Conservation (phyloP, 805 yeast species). For the Metschnikowia sp. region DNA sequence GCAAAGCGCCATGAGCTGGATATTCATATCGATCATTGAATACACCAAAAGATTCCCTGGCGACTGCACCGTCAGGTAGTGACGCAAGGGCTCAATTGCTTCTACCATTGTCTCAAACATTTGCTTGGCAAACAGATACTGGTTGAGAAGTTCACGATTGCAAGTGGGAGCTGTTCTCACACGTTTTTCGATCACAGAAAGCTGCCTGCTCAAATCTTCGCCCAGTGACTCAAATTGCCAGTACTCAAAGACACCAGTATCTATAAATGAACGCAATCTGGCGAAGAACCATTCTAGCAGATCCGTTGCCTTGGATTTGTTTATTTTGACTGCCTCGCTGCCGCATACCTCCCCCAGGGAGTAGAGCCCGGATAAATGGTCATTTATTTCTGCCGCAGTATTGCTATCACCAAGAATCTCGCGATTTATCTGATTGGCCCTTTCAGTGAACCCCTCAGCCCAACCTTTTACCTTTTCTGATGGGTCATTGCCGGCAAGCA, state of each 20-base stretch:
- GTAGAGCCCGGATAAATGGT: too few species aligned
- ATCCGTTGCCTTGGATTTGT: background rate
- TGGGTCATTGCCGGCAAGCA: too few species aligned
- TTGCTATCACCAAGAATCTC: too few species aligned
- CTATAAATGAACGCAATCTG: background rate
- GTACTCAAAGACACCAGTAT: background rate
- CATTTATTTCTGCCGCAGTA: too few species aligned
- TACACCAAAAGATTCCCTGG: background rate
- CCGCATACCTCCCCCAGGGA: too few species aligned
- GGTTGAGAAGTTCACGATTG: background rate
- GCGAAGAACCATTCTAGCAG: background rate
- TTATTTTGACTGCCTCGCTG: background rate
- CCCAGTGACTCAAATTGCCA: background rate
- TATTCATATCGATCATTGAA: conserved; percentile 1
- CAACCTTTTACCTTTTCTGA: too few species aligned
- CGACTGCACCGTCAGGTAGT: background rate
- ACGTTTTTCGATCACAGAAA: background rate
- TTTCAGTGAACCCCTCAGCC: too few species aligned
- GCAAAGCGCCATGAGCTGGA: background rate
- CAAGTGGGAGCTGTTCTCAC: background rate
- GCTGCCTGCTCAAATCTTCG: background rate
- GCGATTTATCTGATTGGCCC: too few species aligned
- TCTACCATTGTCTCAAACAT: conserved; percentile 1
- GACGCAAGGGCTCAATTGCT: conserved; percentile 1
- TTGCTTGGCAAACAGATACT: background rate